A percentile compares a stretch with the other conserved stretches of the same genome.
Evolutionary conservation across 495 filamentous ascomycete species (phyloP).

Genomic region (Choiromyces venosus): DNA sequence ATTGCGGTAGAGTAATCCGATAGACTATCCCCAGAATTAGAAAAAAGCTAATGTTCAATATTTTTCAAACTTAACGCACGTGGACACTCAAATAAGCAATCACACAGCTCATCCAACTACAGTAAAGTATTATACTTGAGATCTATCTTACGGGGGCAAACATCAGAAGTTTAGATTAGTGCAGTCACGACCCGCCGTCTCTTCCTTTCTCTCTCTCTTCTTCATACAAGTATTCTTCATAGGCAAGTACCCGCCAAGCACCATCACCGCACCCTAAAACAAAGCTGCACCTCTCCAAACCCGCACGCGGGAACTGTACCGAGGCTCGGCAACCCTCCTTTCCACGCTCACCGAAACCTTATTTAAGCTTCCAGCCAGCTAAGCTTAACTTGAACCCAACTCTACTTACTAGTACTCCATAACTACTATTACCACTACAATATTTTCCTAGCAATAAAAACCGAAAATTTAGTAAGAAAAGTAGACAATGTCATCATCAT

Average conservation of each 20-base stretch:
- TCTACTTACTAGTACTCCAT: too few relatives aligned
- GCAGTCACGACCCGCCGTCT: background rate
- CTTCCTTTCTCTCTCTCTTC: background rate
- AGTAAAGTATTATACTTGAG: background rate
- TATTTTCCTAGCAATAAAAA: background rate
- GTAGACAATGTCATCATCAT: slow-evolving; percentile 23
- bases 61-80: too few relatives aligned
- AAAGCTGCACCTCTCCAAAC: too few relatives aligned
- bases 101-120: background rate
- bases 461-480: background rate
- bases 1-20: background rate
- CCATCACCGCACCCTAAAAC: background rate
- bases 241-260: background rate
- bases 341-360: background rate
- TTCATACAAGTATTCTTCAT: too few relatives aligned
- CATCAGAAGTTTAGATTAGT: background rate
- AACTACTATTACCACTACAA: background rate
- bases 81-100: too few relatives aligned
- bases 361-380: background rate
- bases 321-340: background rate
- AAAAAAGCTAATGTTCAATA: background rate
- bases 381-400: background rate
- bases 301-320: background rate
- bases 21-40: background rate
- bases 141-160: too few relatives aligned